Percentiles rank a stretch among this genome's conserved stretches.
phyloP scores from a whole-genome alignment of 805 yeast genomes.

The Alloascoidea africana region DNA sequence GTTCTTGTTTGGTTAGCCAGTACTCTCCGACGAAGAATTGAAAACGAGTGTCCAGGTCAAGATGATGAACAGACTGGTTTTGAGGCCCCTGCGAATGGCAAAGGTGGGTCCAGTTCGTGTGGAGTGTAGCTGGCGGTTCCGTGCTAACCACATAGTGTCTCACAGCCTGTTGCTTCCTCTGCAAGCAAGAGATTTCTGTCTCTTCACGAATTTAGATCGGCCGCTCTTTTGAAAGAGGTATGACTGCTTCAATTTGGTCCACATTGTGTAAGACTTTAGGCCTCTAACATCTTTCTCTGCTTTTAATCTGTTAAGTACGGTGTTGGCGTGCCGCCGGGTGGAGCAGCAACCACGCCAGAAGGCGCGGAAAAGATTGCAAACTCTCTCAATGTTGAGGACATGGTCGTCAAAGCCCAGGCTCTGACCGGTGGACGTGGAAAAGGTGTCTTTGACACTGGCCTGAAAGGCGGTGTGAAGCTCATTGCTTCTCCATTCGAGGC shows the following conservation, averaged over 20 bases:
- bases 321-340: slow-evolving; percentile 83
- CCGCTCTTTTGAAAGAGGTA: slow-evolving; percentile 50
- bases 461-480: slow-evolving; percentile 92
- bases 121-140: too few relatives aligned
- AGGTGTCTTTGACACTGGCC: slow-evolving; percentile 92
- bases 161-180: too few relatives aligned
- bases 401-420: slow-evolving; percentile 97
- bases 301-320: slow-evolving; percentile 54
- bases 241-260: too few relatives aligned
- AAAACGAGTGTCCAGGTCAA: too few relatives aligned
- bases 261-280: background rate
- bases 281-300: background rate
- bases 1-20: too few relatives aligned
- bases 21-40: too few relatives aligned
- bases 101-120: too few relatives aligned
- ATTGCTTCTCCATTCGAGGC: slow-evolving; percentile 80
- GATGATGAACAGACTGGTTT: too few relatives aligned
- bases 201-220: slow-evolving; percentile 92
- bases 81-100: too few relatives aligned
- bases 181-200: slow-evolving; percentile 75
- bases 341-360: slow-evolving; percentile 78
- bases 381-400: slow-evolving; percentile 51
- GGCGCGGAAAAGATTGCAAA: slow-evolving; percentile 79
- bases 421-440: slow-evolving; percentile 99
- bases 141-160: too few relatives aligned